phyloP scores from a whole-genome alignment of 306 rosid species.

The Trifolium dubium region DNA sequence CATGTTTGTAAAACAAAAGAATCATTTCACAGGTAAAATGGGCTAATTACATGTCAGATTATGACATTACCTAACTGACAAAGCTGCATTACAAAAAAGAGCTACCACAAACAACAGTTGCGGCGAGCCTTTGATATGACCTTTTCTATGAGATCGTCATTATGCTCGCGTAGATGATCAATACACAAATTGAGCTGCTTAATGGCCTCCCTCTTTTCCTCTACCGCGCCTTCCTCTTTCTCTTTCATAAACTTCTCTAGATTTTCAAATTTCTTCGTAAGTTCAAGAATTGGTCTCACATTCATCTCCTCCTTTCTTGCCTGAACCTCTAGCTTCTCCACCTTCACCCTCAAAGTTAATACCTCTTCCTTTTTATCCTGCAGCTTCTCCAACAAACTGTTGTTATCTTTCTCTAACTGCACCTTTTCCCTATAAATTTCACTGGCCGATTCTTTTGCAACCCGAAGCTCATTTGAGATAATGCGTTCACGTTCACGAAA shows the following conservation, averaged over 20 bases:
- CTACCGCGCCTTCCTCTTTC: constrained; percentile 71
- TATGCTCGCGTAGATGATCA: constrained; percentile 80
- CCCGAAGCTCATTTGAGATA: constrained; percentile 58
- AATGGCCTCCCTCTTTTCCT: constrained; percentile 94
- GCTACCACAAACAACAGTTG: constrained; percentile 61
- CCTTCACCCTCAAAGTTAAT: constrained; percentile 45
- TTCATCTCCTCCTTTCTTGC: constrained; percentile 59
- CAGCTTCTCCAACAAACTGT: constrained; percentile 54
- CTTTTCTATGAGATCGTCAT: constrained; percentile 69
- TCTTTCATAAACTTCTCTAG: constrained; percentile 71
- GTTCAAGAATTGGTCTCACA: constrained; percentile 54
- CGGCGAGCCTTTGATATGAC: constrained; percentile 57
- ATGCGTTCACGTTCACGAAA: constrained; percentile 72
- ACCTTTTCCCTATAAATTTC: constrained; percentile 51
- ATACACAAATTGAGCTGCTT: constrained; percentile 89
- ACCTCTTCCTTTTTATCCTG: constrained; percentile 49
- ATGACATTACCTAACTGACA: constrained; percentile 31
- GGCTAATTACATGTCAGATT: constrained; percentile 39
- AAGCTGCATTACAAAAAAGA: constrained; percentile 31
- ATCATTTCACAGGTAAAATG: constrained; percentile 39
- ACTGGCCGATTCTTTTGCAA: constrained; percentile 55
- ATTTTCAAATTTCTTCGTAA: constrained; percentile 66
- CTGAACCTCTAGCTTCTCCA: constrained; percentile 60
- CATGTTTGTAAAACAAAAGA: constrained; percentile 30
- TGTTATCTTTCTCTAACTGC: constrained; percentile 52